Evolutionary conservation across 2,329 filamentous ascomycete genomes (phyloP), one percentile per base, ranked within the genome.

Genomic region (Fusarium gaditjirri): DNA sequence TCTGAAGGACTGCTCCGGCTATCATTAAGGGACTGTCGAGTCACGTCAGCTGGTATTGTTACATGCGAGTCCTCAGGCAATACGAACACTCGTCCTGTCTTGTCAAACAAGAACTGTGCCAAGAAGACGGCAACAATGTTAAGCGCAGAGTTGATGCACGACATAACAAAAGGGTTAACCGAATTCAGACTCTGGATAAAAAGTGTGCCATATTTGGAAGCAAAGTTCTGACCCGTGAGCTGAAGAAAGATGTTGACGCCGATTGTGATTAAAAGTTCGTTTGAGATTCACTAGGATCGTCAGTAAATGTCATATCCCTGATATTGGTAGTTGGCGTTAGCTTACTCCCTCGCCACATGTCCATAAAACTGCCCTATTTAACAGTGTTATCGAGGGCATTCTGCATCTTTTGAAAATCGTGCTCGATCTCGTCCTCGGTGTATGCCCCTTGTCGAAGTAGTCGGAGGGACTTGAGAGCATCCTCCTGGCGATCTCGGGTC

Each of bases 181-280:
- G 78, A 77, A 7, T 74, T 73, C 7, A 81, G 50, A 1, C 65
- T 68, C 55, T 79, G 77, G 58, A 77, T 72, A 49, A 78, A 80
- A 7, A 81, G 54, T 17, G 79, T 72, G 17, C 80, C 78, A 56
- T 81, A 81, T 41, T 74, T 71, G 16, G 70, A 77, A 11, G 74
- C 62, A 58, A 81, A 80, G 9, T 70, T 64, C 52, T 80, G 75
- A 6, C 79, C 79, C 0, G 78, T 80, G 11, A 70, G 65, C 35
- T 80, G 80, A 16, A 77, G 74, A 57, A 80, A 80, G 58, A 81
- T 73, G 71, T 79, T 80, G 33, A 75, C 72, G 7, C 68, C 74
- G 19, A 75, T 56, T 8, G 72, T 73, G 29, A 79, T 75, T 10
- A 61, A 25, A 25, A 10, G 78, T 79, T 9, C 78, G 74, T 63